Percentiles rank a stretch among this genome's conserved stretches.
Evolutionary conservation across 441 rosid species (phyloP).

Genomic region (Populus hybrid): DNA sequence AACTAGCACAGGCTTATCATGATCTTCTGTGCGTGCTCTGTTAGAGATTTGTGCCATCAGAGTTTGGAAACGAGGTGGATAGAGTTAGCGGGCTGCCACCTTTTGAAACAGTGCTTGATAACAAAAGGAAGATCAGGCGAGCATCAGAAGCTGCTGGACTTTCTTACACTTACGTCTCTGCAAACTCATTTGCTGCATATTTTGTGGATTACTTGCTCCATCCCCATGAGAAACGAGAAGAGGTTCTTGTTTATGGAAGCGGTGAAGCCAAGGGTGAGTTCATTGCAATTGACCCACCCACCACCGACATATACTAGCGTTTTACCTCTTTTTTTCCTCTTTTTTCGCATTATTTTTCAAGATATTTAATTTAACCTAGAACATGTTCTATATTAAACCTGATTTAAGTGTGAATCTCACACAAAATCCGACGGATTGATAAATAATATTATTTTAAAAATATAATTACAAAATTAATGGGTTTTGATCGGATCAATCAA

Average conservation of each 20-base stretch:
- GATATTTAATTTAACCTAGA: too few species aligned
- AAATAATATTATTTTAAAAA: too few species aligned
- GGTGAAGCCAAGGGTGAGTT: constrained; percentile 28
- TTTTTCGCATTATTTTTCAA: too few species aligned
- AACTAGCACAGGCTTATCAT: too few species aligned
- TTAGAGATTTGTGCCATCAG: constrained; percentile 48
- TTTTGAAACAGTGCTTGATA: constrained; percentile 29
- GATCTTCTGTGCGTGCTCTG: not conserved
- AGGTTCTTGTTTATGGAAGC: constrained; percentile 26
- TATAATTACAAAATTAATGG: too few species aligned
- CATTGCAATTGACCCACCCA: too few species aligned
- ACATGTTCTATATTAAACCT: too few species aligned
- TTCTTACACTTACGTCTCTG: constrained; percentile 37
- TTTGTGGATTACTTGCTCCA: constrained; percentile 32
- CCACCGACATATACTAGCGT: too few species aligned
- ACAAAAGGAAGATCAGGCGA: constrained; percentile 40
- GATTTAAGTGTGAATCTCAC: too few species aligned
- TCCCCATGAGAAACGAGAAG: constrained; percentile 19
- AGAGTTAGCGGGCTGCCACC: constrained; percentile 35
- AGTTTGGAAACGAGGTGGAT: constrained; percentile 41
- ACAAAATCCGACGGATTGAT: too few species aligned
- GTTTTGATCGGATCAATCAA: too few species aligned
- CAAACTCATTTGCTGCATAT: constrained; percentile 34
- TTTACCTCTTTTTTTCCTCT: too few species aligned
- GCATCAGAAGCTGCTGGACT: constrained; percentile 38